Conservation (phyloP, 306 rosid species). For the Leucaena leucocephala region DNA sequence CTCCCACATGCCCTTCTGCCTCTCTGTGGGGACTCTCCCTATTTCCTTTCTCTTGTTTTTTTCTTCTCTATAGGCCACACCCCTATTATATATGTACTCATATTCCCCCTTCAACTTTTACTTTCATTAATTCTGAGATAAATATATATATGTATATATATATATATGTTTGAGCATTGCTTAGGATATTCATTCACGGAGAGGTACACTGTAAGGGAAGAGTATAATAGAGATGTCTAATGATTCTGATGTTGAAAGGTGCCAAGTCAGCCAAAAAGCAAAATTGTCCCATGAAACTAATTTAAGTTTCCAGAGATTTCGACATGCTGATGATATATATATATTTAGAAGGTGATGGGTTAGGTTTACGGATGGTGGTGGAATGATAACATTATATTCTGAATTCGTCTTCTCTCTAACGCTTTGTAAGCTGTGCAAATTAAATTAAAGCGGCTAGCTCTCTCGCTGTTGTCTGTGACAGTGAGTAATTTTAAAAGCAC, state of each 20-base stretch:
- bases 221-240: background rate
- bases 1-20: conserved; percentile 48
- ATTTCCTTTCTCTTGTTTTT: background rate
- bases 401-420: background rate
- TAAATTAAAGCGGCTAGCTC: background rate
- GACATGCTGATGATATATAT: background rate
- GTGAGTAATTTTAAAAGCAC: no score
- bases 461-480: background rate
- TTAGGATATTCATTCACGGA: conserved; percentile 17
- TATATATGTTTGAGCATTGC: no score
- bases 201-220: conserved; percentile 9
- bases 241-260: conserved; percentile 29
- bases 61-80: background rate
- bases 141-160: no score
- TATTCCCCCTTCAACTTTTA: background rate
- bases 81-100: background rate
- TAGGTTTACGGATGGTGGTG: background rate
- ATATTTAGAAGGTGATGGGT: background rate
- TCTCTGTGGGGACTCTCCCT: conserved; percentile 45
- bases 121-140: no score
- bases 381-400: conserved; percentile 7
- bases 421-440: conserved; percentile 16
- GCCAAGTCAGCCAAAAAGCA: background rate
- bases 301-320: background rate
- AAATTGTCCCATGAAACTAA: background rate